These are phyloP conservation scores for Luffa aegyptiaca DNA, from an alignment of 306 rosid genomes.

Conservation along the genomic window DNA sequence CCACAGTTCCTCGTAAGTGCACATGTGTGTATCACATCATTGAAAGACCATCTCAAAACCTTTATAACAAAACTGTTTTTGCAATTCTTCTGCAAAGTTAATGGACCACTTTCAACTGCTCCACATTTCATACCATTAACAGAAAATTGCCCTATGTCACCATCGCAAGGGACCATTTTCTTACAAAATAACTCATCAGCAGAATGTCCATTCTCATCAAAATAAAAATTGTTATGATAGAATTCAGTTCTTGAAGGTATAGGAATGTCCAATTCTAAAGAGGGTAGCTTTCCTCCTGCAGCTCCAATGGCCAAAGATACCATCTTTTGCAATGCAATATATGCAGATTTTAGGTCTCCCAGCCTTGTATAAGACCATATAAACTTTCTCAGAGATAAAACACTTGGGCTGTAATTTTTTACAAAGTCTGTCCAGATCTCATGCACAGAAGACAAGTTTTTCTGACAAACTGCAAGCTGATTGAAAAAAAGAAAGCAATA, in stretches of 20 bases:
- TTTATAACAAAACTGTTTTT: conserved; percentile 15
- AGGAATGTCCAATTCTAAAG: conserved; percentile 63
- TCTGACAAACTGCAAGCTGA: conserved; percentile 81
- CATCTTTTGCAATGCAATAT: conserved; percentile 50
- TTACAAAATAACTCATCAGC: conserved; percentile 12
- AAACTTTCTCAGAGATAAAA: conserved; percentile 35
- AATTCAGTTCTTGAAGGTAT: conserved; percentile 39
- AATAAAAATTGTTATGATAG: conserved; percentile 20
- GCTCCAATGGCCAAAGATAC: conserved; percentile 37
- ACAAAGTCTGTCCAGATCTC: conserved; percentile 60
- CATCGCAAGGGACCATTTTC: conserved; percentile 18
- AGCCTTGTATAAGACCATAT: conserved; percentile 45
- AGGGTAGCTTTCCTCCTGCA: conserved; percentile 28
- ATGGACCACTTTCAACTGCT: conserved; percentile 20
- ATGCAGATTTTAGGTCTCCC: conserved; percentile 39
- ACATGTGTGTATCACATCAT: conserved; percentile 52
- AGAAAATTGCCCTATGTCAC: conserved; percentile 17
- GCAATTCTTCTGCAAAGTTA: conserved; percentile 14
- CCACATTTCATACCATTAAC: conserved; percentile 15
- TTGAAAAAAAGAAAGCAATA: conserved; percentile 24
- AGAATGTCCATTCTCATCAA: conserved; percentile 22
- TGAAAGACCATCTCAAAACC: conserved; percentile 52
- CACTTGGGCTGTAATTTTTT: conserved; percentile 39
- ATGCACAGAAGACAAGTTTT: conserved; percentile 54
- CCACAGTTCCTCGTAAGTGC: conserved; percentile 26